phyloP scores from a whole-genome alignment of 768 basidiomycete species.

The Naganishia friedmannii region DNA sequence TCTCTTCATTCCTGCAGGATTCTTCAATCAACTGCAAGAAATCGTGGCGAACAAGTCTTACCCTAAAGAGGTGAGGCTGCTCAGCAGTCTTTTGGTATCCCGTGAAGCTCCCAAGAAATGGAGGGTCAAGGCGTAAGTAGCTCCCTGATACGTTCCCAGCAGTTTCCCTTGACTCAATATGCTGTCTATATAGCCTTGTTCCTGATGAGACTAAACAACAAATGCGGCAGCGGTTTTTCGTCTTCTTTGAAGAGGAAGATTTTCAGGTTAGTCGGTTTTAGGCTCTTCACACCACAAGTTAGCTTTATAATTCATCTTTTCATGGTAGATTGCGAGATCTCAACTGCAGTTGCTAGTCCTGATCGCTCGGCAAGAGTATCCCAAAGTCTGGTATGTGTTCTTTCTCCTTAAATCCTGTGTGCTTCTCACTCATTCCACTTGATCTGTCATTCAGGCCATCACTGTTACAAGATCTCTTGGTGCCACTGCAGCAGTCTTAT shows the following conservation, averaged over 20 bases:
- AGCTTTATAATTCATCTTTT: not conserved
- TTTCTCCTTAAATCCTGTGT: not conserved
- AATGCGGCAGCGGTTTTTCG: constrained; percentile 44
- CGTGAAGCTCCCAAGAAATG: constrained; percentile 51
- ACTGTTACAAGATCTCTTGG: constrained; percentile 44
- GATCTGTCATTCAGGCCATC: constrained; percentile 30
- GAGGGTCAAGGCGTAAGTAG: constrained; percentile 47
- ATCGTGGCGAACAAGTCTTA: constrained; percentile 39
- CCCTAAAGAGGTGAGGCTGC: constrained; percentile 39
- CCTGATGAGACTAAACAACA: constrained; percentile 47
- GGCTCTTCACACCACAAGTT: not conserved
- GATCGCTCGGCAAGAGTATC: constrained; percentile 47
- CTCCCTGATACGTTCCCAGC: not conserved
- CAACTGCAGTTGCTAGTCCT: constrained; percentile 46
- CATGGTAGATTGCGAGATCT: constrained; percentile 45
- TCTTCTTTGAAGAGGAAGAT: constrained; percentile 48
- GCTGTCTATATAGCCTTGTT: constrained; percentile 24
- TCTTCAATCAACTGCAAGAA: constrained; percentile 44
- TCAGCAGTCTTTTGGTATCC: constrained; percentile 45
- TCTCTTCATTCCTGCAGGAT: constrained; percentile 33
- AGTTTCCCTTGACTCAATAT: not conserved
- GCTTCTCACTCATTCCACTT: not conserved
- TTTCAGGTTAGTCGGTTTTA: constrained; percentile 31
- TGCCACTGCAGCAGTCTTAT: constrained; percentile 43
- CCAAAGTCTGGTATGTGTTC: constrained; percentile 34